Evolutionary conservation across 2,329 filamentous ascomycete species (phyloP), one percentile per base, ranked within the genome.

Genomic region (Lomentospora prolificans): DNA sequence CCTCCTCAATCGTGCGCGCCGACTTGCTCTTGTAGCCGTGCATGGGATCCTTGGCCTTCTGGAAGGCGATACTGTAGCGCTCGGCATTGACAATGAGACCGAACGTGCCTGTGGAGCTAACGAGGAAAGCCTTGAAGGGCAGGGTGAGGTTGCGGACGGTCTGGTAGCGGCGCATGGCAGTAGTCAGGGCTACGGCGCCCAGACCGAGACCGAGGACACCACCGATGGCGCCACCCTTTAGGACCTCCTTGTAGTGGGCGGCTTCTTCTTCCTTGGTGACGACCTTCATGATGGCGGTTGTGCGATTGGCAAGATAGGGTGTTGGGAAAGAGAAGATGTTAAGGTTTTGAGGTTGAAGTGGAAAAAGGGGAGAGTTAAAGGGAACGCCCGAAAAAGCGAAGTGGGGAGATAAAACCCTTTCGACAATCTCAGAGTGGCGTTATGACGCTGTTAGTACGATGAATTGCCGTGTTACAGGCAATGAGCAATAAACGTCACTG

Each of bases 241-340:
- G 67, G 59, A 95, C 94, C 58, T 80, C 76, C 68, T 77, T 74
- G 81, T 95, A 96, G 80, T 96, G 91, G 55, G 81, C 88, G 58
- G 78, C 70, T 74, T 96, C 91, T 75, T 96, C 89, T 81, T 96
- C 90, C 70, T 92, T 90, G 64, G 88, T 95, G 69, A 97, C 80
- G 67, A 97, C 78, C 86, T 96, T 97, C 94, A 97, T 99, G 60
- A 53, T 78, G 71, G 64, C 61, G 62, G 61, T 39, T 53, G 51
- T 39, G 30, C 12, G 24, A 31, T 10, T 53, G 12, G 36, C 28
- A 39, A n/a, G 28, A 30, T 19, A 36, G n/a, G n/a, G 33, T 19
- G 30, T 17, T 14, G 10, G 33, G 14, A 14, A 36, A 30, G n/a
- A 39, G 10, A 36, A 25, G n/a, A n/a, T 31, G 48, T 14, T 22